These are phyloP conservation scores for Alternaria gaisen DNA, from an alignment of 2,329 filamentous ascomycete genomes.

Conservation along the genomic window DNA sequence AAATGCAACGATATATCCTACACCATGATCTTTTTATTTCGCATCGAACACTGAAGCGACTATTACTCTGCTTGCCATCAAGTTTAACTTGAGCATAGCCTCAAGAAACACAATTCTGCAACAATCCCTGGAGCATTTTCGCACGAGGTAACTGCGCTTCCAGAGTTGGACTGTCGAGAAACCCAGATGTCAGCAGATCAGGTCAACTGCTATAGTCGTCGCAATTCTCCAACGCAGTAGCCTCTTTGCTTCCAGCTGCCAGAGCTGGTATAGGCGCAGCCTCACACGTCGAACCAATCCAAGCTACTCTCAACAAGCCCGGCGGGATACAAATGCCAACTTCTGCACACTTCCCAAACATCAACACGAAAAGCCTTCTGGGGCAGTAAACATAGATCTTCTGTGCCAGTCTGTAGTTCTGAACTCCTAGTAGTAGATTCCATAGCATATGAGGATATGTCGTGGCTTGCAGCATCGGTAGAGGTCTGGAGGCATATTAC, in stretches of 20 bases:
- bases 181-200: not conserved
- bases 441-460: not conserved
- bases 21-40: not conserved
- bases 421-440: no score
- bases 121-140: not conserved
- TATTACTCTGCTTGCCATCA: not conserved
- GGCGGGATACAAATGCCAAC: not conserved
- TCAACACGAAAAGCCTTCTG: not conserved
- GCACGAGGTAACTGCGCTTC: not conserved
- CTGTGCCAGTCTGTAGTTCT: no score
- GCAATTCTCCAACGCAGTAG: not conserved
- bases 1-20: constrained; percentile 15
- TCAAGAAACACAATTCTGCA: not conserved
- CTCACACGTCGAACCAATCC: not conserved
- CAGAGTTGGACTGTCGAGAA: not conserved
- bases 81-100: not conserved
- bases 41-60: not conserved
- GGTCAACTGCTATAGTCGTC: not conserved
- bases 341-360: not conserved
- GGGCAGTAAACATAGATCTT: no score
- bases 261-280: not conserved
- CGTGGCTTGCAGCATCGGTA: not conserved
- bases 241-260: not conserved
- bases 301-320: not conserved
- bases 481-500: not conserved